A percentile compares a stretch with the other conserved stretches of the same genome.
phyloP scores from a whole-genome alignment of 192 early-diverging fungal species.

The Physocladia obscura region DNA sequence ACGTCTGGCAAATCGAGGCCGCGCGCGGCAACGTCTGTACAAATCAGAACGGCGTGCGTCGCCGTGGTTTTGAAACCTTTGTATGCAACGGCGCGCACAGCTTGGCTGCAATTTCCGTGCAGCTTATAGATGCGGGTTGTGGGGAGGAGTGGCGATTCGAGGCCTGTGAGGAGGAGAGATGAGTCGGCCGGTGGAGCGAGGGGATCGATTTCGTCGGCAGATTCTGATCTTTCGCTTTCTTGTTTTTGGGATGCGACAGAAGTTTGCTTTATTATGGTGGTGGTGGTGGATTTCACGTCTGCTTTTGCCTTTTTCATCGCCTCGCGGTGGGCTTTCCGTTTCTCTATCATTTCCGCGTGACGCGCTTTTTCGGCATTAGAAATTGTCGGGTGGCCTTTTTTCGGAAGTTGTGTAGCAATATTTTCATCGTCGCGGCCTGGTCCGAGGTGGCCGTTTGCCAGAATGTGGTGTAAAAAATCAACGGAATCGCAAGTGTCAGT shows the following conservation, averaged over 20 bases:
- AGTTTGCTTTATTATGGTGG: neutral
- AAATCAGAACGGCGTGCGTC: constrained; percentile 73
- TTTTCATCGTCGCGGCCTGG: constrained; percentile 38
- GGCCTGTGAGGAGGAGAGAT: constrained; percentile 32
- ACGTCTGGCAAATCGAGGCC: constrained; percentile 96
- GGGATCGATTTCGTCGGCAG: neutral
- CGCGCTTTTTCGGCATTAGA: neutral
- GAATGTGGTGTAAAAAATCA: constrained; percentile 88
- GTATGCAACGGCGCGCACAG: constrained; percentile 74
- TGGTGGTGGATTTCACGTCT: neutral
- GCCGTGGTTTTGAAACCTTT: constrained; percentile 61
- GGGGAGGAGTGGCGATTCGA: constrained; percentile 64
- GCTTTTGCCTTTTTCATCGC: constrained; percentile 17
- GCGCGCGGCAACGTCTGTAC: constrained; percentile 96
- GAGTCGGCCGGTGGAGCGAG: constrained; percentile 28
- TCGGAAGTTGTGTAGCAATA: constrained; percentile 45
- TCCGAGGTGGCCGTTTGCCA: constrained; percentile 63
- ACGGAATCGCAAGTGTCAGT: constrained; percentile 89
- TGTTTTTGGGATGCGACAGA: constrained; percentile 5
- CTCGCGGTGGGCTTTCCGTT: neutral
- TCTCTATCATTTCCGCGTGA: neutral
- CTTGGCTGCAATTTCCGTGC: constrained; percentile 86
- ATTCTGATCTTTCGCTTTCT: constrained; percentile 14
- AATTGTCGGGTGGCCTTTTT: neutral
- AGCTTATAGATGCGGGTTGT: constrained; percentile 75